Evolutionary conservation across 129 eudicot genomes (phyloP), one percentile per base, ranked within the genome.

Genomic region (Flaveria brownii): DNA sequence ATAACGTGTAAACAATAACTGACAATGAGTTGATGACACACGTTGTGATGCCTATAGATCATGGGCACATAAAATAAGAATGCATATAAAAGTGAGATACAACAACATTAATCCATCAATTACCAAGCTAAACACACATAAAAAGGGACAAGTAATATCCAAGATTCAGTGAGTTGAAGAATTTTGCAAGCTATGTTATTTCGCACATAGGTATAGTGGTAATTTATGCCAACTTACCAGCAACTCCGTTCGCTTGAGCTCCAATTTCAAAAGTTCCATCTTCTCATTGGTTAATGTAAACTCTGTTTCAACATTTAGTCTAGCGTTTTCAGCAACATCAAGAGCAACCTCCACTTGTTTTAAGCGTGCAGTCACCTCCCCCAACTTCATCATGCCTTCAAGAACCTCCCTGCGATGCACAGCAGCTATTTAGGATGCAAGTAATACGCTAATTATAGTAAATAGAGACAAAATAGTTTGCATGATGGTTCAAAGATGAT

Each of bases 261-360:
- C 97, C 78, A 84, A 68, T 61, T 83, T 84, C 46, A 80, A 80
- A 52, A 82, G 81, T 74, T 81, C 94, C 81, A 75, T 78, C 76
- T 80, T 89, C 88, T 89, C 92, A 74, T 80, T 87, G 5, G 91
- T 87, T 86, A 83, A 75, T 61, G 85, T 85, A 75, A 85, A 84
- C 72, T 91, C 97, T 72, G 85, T 80, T 84, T 84, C 96, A 75
- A 89, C 97, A 62, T 85, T 83, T 71, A 80, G 86, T 75, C 89
- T 91, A 69, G 76, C 85, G 20, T 87, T 88, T 66, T 88, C 82
- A 47, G 94, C 92, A 70, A 80, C 82, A 81, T 86, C 96, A 65
- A 91, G 85, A 82, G 91, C 88, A 68, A 89, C 84, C 80, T 94
- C 93, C 39, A 87, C 73, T 81, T 89, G 88, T 86, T 86, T 87